phyloP scores from a whole-genome alignment of 2,329 filamentous ascomycete species.

The Aspergillus amoenus region DNA sequence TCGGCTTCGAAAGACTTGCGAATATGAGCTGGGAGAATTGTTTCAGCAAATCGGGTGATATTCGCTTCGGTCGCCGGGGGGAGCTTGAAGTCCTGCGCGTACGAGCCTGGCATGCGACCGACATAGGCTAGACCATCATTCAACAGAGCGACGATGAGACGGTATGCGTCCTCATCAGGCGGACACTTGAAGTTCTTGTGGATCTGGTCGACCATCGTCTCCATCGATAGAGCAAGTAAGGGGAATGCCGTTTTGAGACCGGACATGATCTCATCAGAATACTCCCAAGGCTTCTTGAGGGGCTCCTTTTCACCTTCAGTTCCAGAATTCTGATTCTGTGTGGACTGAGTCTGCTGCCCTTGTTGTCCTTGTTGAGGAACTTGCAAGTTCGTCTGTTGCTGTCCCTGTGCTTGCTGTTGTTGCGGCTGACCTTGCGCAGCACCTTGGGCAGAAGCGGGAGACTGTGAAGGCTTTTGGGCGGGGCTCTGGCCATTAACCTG shows the following conservation, averaged over 20 bases:
- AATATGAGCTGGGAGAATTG: slow-evolving; percentile 90
- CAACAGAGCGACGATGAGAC: slow-evolving; percentile 92
- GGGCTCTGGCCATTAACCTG: slow-evolving; percentile 15
- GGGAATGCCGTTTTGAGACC: slow-evolving; percentile 97
- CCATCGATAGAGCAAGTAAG: slow-evolving; percentile 93
- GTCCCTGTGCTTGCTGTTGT: slow-evolving; percentile 2
- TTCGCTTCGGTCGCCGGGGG: slow-evolving; percentile 90
- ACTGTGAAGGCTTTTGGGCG: slow-evolving; percentile 12
- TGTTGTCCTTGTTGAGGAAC: slow-evolving; percentile 20
- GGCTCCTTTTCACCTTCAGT: slow-evolving; percentile 42
- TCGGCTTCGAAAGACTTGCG: slow-evolving; percentile 96
- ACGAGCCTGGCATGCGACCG: slow-evolving; percentile 79
- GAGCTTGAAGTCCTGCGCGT: slow-evolving; percentile 87
- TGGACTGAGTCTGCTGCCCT: slow-evolving; percentile 20
- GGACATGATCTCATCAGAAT: slow-evolving; percentile 92
- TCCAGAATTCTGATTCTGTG: slow-evolving; percentile 21
- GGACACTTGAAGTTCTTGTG: slow-evolving; percentile 99
- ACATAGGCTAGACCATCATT: slow-evolving; percentile 96
- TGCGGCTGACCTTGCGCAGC: slow-evolving; percentile 15
- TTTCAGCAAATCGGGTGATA: slow-evolving; percentile 94
- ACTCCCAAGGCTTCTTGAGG: slow-evolving; percentile 86
- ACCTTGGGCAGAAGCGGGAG: slow-evolving; percentile 8
- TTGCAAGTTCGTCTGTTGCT: slow-evolving; percentile 10
- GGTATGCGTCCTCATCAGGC: slow-evolving; percentile 95
- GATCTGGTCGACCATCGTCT: slow-evolving; percentile 99